Percentiles rank a stretch among this genome's conserved stretches.
phyloP scores from a whole-genome alignment of 2,329 filamentous ascomycete species.

The Coleophoma cylindrospora region DNA sequence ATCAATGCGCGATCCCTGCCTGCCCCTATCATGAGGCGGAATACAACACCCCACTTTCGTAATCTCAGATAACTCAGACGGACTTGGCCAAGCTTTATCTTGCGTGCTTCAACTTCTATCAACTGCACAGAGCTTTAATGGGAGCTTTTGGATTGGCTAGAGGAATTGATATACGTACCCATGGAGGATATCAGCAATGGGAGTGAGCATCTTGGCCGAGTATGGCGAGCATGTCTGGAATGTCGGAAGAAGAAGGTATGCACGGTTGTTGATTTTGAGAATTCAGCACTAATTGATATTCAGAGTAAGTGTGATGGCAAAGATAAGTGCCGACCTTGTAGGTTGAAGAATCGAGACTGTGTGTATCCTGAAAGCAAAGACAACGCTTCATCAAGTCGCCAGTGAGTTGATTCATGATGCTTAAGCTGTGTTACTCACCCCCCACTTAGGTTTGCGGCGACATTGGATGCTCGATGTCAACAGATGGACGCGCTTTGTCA shows the following conservation, averaged over 20 bases:
- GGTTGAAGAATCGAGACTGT: neutral
- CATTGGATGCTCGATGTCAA: neutral
- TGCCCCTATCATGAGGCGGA: too few species aligned
- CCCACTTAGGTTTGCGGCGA: neutral
- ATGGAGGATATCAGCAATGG: neutral
- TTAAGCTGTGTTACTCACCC: neutral
- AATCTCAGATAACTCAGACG: too few species aligned
- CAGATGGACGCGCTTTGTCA: neutral
- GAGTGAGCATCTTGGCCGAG: neutral
- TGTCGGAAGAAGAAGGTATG: constrained; percentile 1
- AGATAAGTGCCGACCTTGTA: neutral
- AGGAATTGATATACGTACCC: neutral
- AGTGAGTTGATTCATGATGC: neutral
- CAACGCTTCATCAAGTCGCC: constrained; percentile 1
- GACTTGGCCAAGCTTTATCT: too few species aligned
- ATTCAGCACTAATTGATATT: neutral
- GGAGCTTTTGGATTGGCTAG: too few species aligned
- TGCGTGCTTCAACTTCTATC: too few species aligned
- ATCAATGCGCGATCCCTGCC: too few species aligned
- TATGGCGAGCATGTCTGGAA: constrained; percentile 1
- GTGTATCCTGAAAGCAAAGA: neutral
- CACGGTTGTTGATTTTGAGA: neutral
- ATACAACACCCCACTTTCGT: too few species aligned
- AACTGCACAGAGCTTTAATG: too few species aligned
- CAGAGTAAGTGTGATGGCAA: neutral